Conservation (phyloP, 1,284 basidiomycete genomes). For the Volvariella surrecta region DNA sequence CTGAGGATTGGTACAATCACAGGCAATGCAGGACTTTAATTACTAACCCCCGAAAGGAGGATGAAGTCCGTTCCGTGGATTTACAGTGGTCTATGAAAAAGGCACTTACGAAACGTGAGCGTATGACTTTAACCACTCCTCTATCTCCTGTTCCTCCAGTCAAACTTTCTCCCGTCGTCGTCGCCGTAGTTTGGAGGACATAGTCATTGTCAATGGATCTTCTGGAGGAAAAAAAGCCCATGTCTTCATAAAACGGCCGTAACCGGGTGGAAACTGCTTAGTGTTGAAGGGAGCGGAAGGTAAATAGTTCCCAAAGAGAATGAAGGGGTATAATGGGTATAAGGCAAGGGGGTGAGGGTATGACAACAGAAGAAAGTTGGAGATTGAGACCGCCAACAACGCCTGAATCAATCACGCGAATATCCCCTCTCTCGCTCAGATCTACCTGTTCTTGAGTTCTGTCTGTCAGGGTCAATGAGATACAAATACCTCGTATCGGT, state of each 20-base stretch:
- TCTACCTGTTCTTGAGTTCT: too few relatives aligned
- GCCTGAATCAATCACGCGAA: too few relatives aligned
- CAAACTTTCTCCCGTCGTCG: conserved; percentile 6
- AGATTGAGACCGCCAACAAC: too few relatives aligned
- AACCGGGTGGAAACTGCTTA: background rate
- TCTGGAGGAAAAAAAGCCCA: conserved; percentile 53
- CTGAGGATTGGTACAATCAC: conserved; percentile 4
- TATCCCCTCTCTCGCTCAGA: too few relatives aligned
- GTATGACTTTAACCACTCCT: conserved; percentile 55
- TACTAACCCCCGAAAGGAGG: too few relatives aligned
- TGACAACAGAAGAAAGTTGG: too few relatives aligned
- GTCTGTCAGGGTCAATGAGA: too few relatives aligned
- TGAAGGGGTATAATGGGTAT: too few relatives aligned
- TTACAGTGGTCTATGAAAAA: conserved; percentile 5
- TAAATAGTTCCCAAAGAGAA: too few relatives aligned
- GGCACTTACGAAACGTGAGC: conserved; percentile 62
- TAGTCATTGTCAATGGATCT: conserved; percentile 32
- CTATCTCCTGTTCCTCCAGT: conserved; percentile 22
- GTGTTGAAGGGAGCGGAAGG: too few relatives aligned
- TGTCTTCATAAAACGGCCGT: conserved; percentile 25
- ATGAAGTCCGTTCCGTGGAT: background rate
- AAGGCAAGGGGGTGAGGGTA: too few relatives aligned
- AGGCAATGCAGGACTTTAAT: conserved; percentile 4
- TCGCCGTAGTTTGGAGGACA: conserved; percentile 18
- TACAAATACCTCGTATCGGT: too few relatives aligned